These are phyloP conservation scores for Pleurotus platypus DNA, from an alignment of 768 basidiomycete genomes.

Conservation along the genomic window DNA sequence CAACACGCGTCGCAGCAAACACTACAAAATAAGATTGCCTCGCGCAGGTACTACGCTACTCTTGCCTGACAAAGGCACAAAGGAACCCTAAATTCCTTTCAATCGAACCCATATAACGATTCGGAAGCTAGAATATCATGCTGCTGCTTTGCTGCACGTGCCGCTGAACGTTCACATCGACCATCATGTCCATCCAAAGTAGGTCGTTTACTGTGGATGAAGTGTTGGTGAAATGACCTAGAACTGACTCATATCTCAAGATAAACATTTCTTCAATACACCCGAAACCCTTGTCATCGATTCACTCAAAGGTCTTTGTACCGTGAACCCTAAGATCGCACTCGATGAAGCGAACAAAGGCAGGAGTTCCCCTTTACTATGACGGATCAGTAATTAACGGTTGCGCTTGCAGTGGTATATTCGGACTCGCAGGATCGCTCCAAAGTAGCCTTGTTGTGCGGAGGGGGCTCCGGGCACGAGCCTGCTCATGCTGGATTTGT, in stretches of 20 bases:
- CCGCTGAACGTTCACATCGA: slow-evolving; percentile 11
- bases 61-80: too few relatives aligned
- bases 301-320: slow-evolving; percentile 70
- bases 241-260: slow-evolving; percentile 15
- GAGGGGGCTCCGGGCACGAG: slow-evolving; percentile 88
- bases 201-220: slow-evolving; percentile 1
- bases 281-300: slow-evolving; percentile 72
- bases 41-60: neutral
- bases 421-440: slow-evolving; percentile 50
- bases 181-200: slow-evolving; percentile 37
- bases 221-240: neutral
- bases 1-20: neutral
- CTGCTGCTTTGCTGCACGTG: too few relatives aligned
- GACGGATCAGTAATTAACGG: too few relatives aligned
- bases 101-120: too few relatives aligned
- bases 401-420: slow-evolving; percentile 51
- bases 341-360: slow-evolving; percentile 74
- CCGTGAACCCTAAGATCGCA: slow-evolving; percentile 65
- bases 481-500: slow-evolving; percentile 89
- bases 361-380: slow-evolving; percentile 20
- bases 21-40: neutral
- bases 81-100: too few relatives aligned
- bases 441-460: slow-evolving; percentile 76
- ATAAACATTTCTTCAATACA: slow-evolving; percentile 79
- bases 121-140: too few relatives aligned